Evolutionary conservation across 1,139 yeast genomes (phyloP).

Genomic region (Candida sp.): DNA sequence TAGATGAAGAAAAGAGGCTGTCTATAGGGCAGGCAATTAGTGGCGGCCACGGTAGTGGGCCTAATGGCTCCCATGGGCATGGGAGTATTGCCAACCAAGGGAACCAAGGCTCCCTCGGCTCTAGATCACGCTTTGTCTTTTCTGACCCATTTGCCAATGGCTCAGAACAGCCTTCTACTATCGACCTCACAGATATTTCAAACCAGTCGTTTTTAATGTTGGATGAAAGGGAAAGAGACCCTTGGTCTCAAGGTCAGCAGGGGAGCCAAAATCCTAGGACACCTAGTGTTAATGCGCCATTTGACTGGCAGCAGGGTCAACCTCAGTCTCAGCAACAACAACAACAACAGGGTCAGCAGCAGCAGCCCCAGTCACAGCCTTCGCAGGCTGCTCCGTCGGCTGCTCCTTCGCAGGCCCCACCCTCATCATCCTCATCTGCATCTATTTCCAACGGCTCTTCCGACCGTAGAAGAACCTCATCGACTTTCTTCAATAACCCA

Average conservation of each 20-base stretch:
- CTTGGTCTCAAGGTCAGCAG: constrained; percentile 29
- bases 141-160: constrained; percentile 56
- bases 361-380: constrained; percentile 7
- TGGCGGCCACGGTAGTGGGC: background rate
- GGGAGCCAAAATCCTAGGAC: constrained; percentile 26
- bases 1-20: constrained; percentile 36
- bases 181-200: constrained; percentile 34
- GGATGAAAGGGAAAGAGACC: constrained; percentile 55
- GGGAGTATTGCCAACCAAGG: background rate
- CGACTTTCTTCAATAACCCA: constrained; percentile 32
- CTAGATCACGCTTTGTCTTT: constrained; percentile 64
- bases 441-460: constrained; percentile 8
- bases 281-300: constrained; percentile 32
- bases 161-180: constrained; percentile 13
- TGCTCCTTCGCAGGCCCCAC: constrained; percentile 23
- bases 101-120: background rate
- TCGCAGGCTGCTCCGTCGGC: background rate
- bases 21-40: constrained; percentile 35
- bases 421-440: constrained; percentile 15
- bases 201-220: constrained; percentile 55
- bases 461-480: constrained; percentile 24
- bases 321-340: constrained; percentile 9
- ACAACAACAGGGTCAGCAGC: constrained; percentile 6
- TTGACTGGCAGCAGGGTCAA: constrained; percentile 25
- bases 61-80: background rate